Evolutionary conservation across 1,284 basidiomycete genomes (phyloP), one percentile per base, ranked within the genome.

Genomic region (Pseudozyma tsukubaensis): DNA sequence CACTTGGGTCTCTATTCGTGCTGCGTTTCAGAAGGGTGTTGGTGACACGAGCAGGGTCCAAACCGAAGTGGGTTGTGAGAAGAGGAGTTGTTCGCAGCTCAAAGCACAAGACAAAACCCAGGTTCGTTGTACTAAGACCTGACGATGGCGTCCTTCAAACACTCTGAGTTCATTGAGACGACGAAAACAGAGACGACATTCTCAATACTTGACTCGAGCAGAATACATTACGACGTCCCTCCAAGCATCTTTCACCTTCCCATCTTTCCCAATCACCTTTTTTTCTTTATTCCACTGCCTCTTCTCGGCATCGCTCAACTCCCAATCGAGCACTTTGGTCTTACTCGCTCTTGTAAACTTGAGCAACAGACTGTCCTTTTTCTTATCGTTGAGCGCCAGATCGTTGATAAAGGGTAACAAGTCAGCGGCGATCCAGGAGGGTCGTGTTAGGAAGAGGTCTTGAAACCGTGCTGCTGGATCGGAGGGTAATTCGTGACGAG

Each of bases 401-500:
- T 76, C 72, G 12, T 72, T 49, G 37, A 83, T 54, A 32, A 81
- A 83, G 90, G 84, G 84, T 11, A 70, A 45, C 12, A 85, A 72
- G 37, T 85, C 83, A 13, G 79, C 70, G 2, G 76, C 73, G 36
- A 74, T 57, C 84, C 84, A 85, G 21, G 68, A 53, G 3, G 78
- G 39, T 8, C 82, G 66, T 18, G 79, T 64, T 11, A 72, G 49
- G 59, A 85, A 85, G 4, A 85, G 74, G 39, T 81, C 75, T 49
- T 80, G 77, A 53, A 84, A 84, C 10, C 84, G 74, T 13, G 72
- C 65, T 2, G 79, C 78, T 21, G 83, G 79, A 4, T 81, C 78
- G 3, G 65, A 34, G 7, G 83, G 83, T 14, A 85, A 67, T 7
- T 62, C 58, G 18, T 76, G 71, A n/a, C 52, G 63, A 16, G 83